phyloP scores from a whole-genome alignment of 2,329 filamentous ascomycete genomes.

The Xylariaceae sp. region DNA sequence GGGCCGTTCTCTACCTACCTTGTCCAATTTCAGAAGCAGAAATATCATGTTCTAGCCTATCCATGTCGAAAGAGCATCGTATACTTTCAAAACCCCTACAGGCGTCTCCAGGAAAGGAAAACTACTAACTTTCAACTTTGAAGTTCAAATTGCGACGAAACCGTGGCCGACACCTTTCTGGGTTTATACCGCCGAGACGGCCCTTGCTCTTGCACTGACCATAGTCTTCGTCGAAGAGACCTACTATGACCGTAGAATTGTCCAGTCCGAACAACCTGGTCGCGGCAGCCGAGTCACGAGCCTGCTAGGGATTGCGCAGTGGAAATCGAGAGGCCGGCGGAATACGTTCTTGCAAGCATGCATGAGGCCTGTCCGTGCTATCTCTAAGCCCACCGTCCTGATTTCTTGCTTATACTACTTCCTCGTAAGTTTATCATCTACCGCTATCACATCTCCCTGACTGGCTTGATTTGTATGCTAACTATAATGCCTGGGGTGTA shows the following conservation, averaged over 20 bases:
- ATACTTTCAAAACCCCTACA: background rate
- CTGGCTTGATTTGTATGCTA: background rate
- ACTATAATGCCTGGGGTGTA: background rate
- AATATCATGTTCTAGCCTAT: background rate
- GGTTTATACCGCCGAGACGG: constrained; percentile 52
- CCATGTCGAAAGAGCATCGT: background rate
- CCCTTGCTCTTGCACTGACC: constrained; percentile 47
- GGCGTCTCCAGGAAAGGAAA: no score
- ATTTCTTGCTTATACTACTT: constrained; percentile 47
- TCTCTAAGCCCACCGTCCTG: constrained; percentile 49
- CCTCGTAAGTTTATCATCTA: constrained; percentile 33
- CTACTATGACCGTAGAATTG: constrained; percentile 55
- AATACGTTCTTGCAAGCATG: constrained; percentile 51
- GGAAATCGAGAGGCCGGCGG: constrained; percentile 44
- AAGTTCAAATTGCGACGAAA: constrained; percentile 52
- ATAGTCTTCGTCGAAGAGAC: constrained; percentile 55
- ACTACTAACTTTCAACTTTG: background rate
- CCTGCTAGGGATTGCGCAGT: constrained; percentile 45
- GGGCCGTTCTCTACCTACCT: background rate
- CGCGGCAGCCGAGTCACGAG: constrained; percentile 40
- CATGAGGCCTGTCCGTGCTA: constrained; percentile 47
- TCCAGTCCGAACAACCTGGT: constrained; percentile 45
- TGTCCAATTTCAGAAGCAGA: background rate
- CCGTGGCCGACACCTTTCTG: constrained; percentile 56
- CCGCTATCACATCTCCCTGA: background rate